Evolutionary conservation across 306 rosid species (phyloP).

Genomic region (Dicorynia guianensis): DNA sequence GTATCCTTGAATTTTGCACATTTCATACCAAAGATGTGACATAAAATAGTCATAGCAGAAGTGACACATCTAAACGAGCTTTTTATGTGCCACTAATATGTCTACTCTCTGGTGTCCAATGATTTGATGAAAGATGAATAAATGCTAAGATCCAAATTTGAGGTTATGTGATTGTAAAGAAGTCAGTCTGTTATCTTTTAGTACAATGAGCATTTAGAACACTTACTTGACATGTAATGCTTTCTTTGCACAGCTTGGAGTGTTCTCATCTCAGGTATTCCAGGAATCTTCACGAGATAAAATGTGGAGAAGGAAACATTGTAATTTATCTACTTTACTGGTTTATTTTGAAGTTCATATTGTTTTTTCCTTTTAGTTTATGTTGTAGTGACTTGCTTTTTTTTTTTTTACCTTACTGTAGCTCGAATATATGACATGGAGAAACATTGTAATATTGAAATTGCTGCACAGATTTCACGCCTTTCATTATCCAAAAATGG

Average conservation of each 20-base stretch:
- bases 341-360: slow-evolving; percentile 24
- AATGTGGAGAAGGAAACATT: slow-evolving; percentile 84
- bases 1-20: slow-evolving; percentile 22
- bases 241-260: slow-evolving; percentile 88
- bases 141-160: slow-evolving; percentile 19
- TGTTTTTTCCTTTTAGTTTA: not conserved
- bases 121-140: slow-evolving; percentile 15
- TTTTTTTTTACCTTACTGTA: slow-evolving; percentile 47
- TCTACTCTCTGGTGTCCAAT: not conserved
- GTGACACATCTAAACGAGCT: slow-evolving; percentile 1
- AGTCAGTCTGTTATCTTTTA: slow-evolving; percentile 3
- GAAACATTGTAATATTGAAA: slow-evolving; percentile 91
- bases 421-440: slow-evolving; percentile 93
- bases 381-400: slow-evolving; percentile 34
- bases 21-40: slow-evolving; percentile 23
- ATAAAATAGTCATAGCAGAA: not conserved
- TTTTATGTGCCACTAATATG: slow-evolving; percentile 2
- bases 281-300: slow-evolving; percentile 92
- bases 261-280: slow-evolving; percentile 98
- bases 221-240: slow-evolving; percentile 47
- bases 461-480: slow-evolving; percentile 88
- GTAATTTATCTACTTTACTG: slow-evolving; percentile 58
- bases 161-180: slow-evolving; percentile 17
- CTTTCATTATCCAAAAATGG: slow-evolving; percentile 80
- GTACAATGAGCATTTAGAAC: slow-evolving; percentile 31